These are phyloP conservation scores for Fallopia convolvulus DNA, from an alignment of 148 eudicot species.

Conservation along the genomic window DNA sequence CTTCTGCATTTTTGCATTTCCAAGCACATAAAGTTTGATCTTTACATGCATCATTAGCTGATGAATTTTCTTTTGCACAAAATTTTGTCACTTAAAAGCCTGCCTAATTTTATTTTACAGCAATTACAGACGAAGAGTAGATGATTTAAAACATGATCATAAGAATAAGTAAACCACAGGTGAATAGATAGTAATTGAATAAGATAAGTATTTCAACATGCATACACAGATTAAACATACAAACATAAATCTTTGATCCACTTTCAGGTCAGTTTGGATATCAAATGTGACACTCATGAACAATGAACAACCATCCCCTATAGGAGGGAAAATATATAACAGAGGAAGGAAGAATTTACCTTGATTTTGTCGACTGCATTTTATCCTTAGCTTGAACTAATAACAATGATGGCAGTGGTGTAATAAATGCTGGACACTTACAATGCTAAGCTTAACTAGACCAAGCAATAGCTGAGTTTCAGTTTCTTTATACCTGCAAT, in stretches of 20 bases:
- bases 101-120: too few species aligned
- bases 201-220: too few species aligned
- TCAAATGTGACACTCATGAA: neutral
- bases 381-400: neutral
- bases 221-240: too few species aligned
- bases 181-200: neutral
- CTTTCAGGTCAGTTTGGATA: too few species aligned
- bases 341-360: neutral
- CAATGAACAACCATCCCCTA: neutral
- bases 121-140: neutral
- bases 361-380: conserved; percentile 8
- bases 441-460: conserved; percentile 6
- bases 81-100: too few species aligned
- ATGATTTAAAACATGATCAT: neutral
- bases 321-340: neutral
- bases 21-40: neutral
- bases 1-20: neutral
- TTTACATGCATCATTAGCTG: too few species aligned
- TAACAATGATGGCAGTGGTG: neutral
- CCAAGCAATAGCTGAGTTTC: neutral
- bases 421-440: neutral
- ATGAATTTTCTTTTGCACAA: too few species aligned
- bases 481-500: neutral
- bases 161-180: neutral
- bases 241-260: too few species aligned